A percentile compares a stretch with the other conserved stretches of the same genome.
Conservation (phyloP, 805 yeast species). For the Yarrowia keelungensis region DNA sequence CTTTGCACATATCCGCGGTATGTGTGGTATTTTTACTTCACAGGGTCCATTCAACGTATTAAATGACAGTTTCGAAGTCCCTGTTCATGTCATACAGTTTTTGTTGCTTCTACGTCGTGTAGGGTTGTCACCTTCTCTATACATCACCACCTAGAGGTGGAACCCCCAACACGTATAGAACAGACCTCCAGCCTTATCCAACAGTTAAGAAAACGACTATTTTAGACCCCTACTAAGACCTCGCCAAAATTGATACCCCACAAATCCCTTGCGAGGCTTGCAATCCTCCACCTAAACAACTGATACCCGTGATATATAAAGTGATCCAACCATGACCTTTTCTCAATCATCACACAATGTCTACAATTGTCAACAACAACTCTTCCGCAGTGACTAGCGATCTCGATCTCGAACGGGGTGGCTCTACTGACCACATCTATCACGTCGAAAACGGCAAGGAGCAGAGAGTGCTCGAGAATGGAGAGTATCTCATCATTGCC, state of each 20-base stretch:
- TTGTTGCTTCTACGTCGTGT: neutral
- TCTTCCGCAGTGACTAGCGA: neutral
- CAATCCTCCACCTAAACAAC: neutral
- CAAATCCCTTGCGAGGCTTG: neutral
- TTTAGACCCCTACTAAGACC: neutral
- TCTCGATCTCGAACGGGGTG: slow-evolving; percentile 6
- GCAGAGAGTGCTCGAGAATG: slow-evolving; percentile 53
- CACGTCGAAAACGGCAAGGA: neutral
- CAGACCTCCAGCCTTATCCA: neutral
- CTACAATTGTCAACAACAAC: neutral
- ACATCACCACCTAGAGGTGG: slow-evolving; percentile 13
- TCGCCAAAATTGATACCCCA: slow-evolving; percentile 2
- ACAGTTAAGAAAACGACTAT: neutral
- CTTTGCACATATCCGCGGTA: slow-evolving; percentile 5
- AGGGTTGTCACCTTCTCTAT: neutral
- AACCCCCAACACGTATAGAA: neutral
- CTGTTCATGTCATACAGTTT: no score
- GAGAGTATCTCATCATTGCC: slow-evolving; percentile 70
- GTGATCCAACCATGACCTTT: neutral
- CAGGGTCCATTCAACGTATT: neutral
- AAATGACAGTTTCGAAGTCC: neutral
- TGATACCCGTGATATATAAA: neutral
- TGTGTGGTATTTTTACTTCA: neutral
- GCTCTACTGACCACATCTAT: neutral
- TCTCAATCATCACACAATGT: neutral